Base-by-base conservation (phyloP, 352 stramenopile species). In the Phytophthora hibernalis region DNA sequence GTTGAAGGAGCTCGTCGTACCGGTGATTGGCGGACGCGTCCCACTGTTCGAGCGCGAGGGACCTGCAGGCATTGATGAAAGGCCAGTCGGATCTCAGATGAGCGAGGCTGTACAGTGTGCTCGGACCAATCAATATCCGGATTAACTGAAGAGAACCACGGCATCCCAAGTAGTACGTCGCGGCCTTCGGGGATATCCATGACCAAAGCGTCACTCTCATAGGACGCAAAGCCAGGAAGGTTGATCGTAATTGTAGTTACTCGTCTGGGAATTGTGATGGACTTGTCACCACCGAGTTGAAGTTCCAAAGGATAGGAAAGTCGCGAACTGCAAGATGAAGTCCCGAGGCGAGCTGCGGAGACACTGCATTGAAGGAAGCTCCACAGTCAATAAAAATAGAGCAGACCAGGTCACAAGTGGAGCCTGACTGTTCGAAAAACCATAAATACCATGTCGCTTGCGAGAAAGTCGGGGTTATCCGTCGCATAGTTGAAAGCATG, bases 101-200 rank as follows among this genome's bases (percentile, higher is more conserved):
- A 22, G 12, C 47, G 47, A 13, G 47, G 47, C 12, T n/a, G 5
- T 7, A 42, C 28, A 10, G 47, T 24, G 1, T 16, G 22, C 1
- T 1, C 8, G 3, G 47, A 37, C 47, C 28, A 54, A 54, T 54
- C 5, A 28, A 54, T 54, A 15, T 54, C 47, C 0, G 47, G 47
- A n/a, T 54, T 54, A 5, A 10, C 47, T 1, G 24, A 21, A 5
- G 28, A 42, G 11, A 54, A 54, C 47, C 28, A 54, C 18, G 47
- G 47, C 28, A 54, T 54, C 7, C 6, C 31, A 3, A 37, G 31
- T 9, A 37, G 2, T 3, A 10, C 31, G 2, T 13, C 31, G 2
- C 11, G 31, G 2, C 31, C 31, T 13, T 48, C 40, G 6, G 40
- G 20, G 18, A 48, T 10, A 11, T 48, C 40, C 20, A 48, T 11